Evolutionary conservation across 75 land plant genomes (phyloP).

Genomic region (Pinus albicaulis): DNA sequence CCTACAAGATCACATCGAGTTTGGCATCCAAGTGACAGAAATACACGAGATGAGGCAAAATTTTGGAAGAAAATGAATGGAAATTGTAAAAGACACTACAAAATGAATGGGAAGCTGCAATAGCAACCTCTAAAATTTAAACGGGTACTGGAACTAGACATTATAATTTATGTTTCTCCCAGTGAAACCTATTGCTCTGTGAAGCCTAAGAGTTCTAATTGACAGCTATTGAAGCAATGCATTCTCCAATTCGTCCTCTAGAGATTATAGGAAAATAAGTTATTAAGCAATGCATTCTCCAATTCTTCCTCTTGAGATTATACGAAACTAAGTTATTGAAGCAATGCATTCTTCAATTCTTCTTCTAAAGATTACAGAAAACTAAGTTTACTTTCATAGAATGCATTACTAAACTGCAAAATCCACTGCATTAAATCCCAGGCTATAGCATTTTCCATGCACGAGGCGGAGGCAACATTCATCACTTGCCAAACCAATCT

Average conservation of each 20-base stretch:
- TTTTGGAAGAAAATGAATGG: background rate
- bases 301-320: background rate
- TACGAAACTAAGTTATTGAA: background rate
- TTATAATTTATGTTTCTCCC: background rate
- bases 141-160: background rate
- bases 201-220: background rate
- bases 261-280: background rate
- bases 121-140: background rate
- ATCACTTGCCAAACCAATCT: background rate
- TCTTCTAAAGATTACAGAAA: background rate
- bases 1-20: background rate
- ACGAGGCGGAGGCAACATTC: background rate
- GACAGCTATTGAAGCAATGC: conserved; percentile 6
- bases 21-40: background rate
- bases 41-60: background rate
- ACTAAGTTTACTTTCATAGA: background rate
- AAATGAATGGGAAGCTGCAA: background rate
- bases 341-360: background rate
- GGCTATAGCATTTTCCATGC: background rate
- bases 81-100: background rate
- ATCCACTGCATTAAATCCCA: background rate
- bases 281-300: conserved; percentile 1
- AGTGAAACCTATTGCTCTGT: background rate
- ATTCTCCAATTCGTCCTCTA: background rate
- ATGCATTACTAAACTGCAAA: background rate